phyloP scores from a whole-genome alignment of 371 early-diverging fungal genomes.

The Apophysomyces ossiformis region DNA sequence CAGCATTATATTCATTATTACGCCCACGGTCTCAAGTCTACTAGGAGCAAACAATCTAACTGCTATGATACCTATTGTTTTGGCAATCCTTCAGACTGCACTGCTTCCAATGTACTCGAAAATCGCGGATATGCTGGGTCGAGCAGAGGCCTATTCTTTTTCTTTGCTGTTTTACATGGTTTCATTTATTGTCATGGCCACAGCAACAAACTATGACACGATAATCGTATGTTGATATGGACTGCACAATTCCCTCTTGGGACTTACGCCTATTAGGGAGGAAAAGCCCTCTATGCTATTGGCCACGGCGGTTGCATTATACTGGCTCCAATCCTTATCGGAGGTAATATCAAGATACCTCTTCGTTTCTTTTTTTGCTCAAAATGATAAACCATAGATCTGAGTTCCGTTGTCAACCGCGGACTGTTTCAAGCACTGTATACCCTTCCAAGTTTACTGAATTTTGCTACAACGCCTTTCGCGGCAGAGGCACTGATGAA shows the following conservation, averaged over 20 bases:
- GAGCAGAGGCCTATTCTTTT: constrained; percentile 23
- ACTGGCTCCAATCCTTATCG: constrained; percentile 41
- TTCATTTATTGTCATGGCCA: constrained; percentile 26
- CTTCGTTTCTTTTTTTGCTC: neutral
- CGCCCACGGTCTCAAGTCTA: constrained; percentile 10
- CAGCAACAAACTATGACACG: constrained; percentile 25
- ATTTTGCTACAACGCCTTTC: constrained; percentile 32
- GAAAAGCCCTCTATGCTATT: constrained; percentile 40
- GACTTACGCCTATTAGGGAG: constrained; percentile 26
- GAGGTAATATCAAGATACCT: constrained; percentile 27
- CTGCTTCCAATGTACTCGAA: constrained; percentile 36
- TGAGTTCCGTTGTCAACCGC: constrained; percentile 37
- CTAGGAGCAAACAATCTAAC: constrained; percentile 20
- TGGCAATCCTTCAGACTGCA: constrained; percentile 26
- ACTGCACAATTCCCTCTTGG: neutral
- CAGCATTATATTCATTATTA: constrained; percentile 14
- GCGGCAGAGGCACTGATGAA: constrained; percentile 28
- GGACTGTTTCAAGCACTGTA: constrained; percentile 46
- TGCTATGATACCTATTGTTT: constrained; percentile 18
- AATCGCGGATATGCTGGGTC: constrained; percentile 31
- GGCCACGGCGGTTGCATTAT: constrained; percentile 39
- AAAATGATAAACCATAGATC: constrained; percentile 24
- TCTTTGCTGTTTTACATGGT: constrained; percentile 26
- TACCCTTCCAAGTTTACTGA: constrained; percentile 34
- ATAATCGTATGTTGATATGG: constrained; percentile 22